Evolutionary conservation across 2,329 filamentous ascomycete species (phyloP), one percentile per base, ranked within the genome.

Genomic region (Hypoxylon sp.): DNA sequence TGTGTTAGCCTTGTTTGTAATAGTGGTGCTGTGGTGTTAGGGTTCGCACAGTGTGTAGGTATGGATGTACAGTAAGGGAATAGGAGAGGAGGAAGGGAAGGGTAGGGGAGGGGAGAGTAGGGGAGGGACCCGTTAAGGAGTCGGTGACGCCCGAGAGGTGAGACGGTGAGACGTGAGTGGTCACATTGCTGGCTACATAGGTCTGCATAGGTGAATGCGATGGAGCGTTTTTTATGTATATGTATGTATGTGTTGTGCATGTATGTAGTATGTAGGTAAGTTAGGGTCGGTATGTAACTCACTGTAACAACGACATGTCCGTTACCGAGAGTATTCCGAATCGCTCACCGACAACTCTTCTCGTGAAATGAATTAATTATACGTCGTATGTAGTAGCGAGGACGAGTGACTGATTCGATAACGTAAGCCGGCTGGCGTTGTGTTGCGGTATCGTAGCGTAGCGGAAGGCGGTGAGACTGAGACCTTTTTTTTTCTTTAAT

Each of bases 111-210:
- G 25, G 23, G 2, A 25, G 23, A 5, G 23, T 5, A 25, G 25
- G 25, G 5, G 25, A 1, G 6, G 25, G 25, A 5, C 36, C 17
- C 13, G 43, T 50, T 36, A 14, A 48, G 34, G 25, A 65, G 61
- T 68, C 61, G 61, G 62, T 68, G 65, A 65, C 61, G 66, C 66
- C 66, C 62, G 66, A 68, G 45, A 60, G 65, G 63, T 62, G 61
- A 67, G 64, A 67, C 64, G 60, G 65, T 64, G 65, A 64, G 41
- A 59, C 30, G 57, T 64, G 65, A 61, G 56, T 60, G 60, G 65
- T 58, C 57, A 55, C 43, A 13, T 52, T 51, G 46, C 19, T 36
- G n/a, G 45, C 32, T 41, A n/a, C 45, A 21, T 21, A 50, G 7
- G 46, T 36, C 9, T 19, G 53, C 9, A 13, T 14, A 32, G n/a